Evolutionary conservation across 495 filamentous ascomycete genomes (phyloP), one percentile per base, ranked within the genome.

Genomic region (Choiromyces venosus): DNA sequence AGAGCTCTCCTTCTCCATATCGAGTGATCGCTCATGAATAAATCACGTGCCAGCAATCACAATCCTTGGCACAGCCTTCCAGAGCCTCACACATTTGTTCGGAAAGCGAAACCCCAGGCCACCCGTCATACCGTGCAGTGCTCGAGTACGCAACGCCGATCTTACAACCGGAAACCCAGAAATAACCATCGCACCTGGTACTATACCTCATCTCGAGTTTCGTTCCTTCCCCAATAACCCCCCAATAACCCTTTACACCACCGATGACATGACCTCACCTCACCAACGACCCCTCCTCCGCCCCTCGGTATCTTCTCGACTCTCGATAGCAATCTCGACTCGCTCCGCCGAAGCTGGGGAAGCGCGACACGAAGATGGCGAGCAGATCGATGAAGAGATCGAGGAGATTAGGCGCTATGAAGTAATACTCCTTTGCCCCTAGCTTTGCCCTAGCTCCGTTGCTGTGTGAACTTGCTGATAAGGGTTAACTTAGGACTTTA

Each of bases 371-470:
- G 74, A 88, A 71, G 85, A 89, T 71, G 52, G 52, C 25, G 88
- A 91, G 69, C 91, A 97, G 77, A 89, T 92, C 65, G 52, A 61
- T 33, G 94, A 99, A 81, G 95, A 99, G 84, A 97, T 99, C 78
- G 94, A 90, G 65, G 91, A 97, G 85, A 97, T 99, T 81, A 97
- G 97, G 83, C 88, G 96, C 83, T 99, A 99, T 84, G 95, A 98
- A 84, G 90, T 90, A 81, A 61, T 78, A 56, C 61, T 65, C 40
- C 72, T 25, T 35, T n/a, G n/a, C 14, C 14, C 9, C 25, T 46
- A 25, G 52, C 42, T 73, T 12, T 44, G 38, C 37, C 52, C 76
- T 66, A 72, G 68, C 71, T 75, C 40, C 71, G 44, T 36, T 36
- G 35, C 65, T 29, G 42, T 78, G 86, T 84, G 85, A 86, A 56